These are phyloP conservation scores for Flagelloscypha sp. DNA, from an alignment of 768 basidiomycete species.

Conservation along the genomic window DNA sequence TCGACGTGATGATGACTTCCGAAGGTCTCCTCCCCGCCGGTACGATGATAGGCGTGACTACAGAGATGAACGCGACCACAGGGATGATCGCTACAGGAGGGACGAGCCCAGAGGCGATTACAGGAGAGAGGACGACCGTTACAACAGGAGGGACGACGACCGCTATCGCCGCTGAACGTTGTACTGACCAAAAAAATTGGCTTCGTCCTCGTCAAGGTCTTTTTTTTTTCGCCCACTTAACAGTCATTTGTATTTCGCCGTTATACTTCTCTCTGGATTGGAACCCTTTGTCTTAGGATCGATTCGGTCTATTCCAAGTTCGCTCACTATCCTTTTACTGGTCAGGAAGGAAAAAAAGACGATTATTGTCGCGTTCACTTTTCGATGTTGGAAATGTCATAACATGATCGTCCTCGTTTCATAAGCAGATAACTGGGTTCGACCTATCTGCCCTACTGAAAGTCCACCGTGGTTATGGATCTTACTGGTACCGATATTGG, in stretches of 20 bases:
- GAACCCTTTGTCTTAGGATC: no score
- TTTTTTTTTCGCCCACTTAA: conserved; percentile 1
- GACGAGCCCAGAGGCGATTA: conserved; percentile 78
- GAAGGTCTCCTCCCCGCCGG: conserved; percentile 74
- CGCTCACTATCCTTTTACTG: no score
- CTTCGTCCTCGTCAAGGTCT: conserved; percentile 1
- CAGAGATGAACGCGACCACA: conserved; percentile 83
- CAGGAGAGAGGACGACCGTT: conserved; percentile 76
- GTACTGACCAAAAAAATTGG: conserved; percentile 2
- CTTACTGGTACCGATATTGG: no score
- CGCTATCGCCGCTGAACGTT: conserved; percentile 31
- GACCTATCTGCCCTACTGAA: no score
- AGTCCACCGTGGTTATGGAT: no score
- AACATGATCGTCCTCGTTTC: no score
- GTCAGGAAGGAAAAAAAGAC: no score
- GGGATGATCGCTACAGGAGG: conserved; percentile 64
- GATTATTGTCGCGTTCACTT: no score
- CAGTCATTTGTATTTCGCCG: conserved; percentile 19
- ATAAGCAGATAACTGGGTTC: no score
- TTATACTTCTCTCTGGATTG: conserved; percentile 39
- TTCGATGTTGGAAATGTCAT: no score
- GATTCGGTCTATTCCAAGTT: no score
- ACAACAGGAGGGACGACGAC: conserved; percentile 44
- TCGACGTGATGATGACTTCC: conserved; percentile 71
- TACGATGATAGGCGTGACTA: conserved; percentile 83